These are phyloP conservation scores for Helotiales sp. DNA, from an alignment of 2,329 filamentous ascomycete species.

Conservation along the genomic window DNA sequence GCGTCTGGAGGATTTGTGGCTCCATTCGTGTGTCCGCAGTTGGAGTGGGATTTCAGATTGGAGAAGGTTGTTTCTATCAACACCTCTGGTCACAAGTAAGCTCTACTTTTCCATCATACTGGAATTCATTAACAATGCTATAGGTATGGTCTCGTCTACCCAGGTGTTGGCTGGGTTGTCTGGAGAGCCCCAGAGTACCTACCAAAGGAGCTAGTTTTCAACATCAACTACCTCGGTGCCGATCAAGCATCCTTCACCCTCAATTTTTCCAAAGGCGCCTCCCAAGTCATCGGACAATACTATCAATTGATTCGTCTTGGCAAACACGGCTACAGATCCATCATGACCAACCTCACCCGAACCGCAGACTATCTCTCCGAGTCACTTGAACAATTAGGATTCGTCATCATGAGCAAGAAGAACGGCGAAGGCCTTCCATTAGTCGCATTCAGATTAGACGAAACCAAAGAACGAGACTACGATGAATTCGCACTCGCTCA, in stretches of 20 bases:
- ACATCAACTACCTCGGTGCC: slow-evolving; percentile 97
- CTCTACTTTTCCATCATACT: neutral
- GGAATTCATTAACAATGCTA: slow-evolving; percentile 4
- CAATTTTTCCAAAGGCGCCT: slow-evolving; percentile 95
- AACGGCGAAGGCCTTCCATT: slow-evolving; percentile 79
- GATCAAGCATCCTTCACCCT: slow-evolving; percentile 95
- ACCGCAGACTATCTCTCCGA: slow-evolving; percentile 84
- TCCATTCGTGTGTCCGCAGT: slow-evolving; percentile 80
- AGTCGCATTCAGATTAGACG: slow-evolving; percentile 80
- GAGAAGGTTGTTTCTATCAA: slow-evolving; percentile 92
- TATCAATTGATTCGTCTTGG: slow-evolving; percentile 95
- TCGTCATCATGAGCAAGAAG: slow-evolving; percentile 84
- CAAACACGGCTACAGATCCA: slow-evolving; percentile 85
- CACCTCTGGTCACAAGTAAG: slow-evolving; percentile 88
- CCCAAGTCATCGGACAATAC: slow-evolving; percentile 94
- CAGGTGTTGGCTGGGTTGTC: slow-evolving; percentile 90
- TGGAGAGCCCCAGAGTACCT: slow-evolving; percentile 84
- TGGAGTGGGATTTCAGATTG: slow-evolving; percentile 91
- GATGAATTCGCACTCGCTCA: slow-evolving; percentile 82
- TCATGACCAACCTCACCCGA: slow-evolving; percentile 91
- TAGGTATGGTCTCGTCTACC: slow-evolving; percentile 71
- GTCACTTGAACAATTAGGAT: slow-evolving; percentile 72
- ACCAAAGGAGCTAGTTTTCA: slow-evolving; percentile 89
- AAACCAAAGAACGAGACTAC: slow-evolving; percentile 55
- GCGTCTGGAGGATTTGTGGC: slow-evolving; percentile 91